Base-by-base conservation (phyloP, 257 asterid species). In the Lantana camara region DNA sequence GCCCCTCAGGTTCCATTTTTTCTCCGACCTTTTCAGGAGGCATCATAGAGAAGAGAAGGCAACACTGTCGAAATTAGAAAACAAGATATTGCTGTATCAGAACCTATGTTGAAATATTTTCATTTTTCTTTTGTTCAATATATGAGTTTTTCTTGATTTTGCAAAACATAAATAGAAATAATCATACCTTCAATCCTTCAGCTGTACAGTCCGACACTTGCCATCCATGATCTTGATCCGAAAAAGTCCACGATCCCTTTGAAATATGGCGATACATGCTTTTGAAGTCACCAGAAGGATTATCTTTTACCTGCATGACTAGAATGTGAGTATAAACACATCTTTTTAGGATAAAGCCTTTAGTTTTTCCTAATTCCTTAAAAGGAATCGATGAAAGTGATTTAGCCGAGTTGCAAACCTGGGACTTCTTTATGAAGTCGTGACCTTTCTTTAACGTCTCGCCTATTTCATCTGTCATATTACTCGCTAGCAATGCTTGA, bases 211-310 rank as follows among this genome's bases (percentile, higher is more conserved):
- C 98, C 16, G 98, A 91, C 22, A 86, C 96, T 78, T 89, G 96
- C 97, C 98, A 91, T 7, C 97, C 98, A 13, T 91, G 98, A 79
- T 91, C 98, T 79, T 89, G 96, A 69, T 91, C 95, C 3, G 98
- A 89, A 76, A 91, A 91, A 0, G 98, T 89, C 98, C 98, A 91
- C 0, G 97, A 83, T 16, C 98, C 98, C 69, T 89, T 91, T 1
- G 97, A 86, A 56, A 83, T 86, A 64, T 89, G 98, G 16, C 97
- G 83, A 60, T 91, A 64, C 96, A 89, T 89, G 38, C 88, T 75
- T 51, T 48, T 77, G 58, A 91, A 91, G 72, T 88, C 95, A 3
- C 90, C 98, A 0, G 95, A 86, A 55, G 98, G 96, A 59, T 91
- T 70, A 0, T 91, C 85, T 73, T 77, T 85, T 17, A 92, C 95